Conservation (phyloP, 2,329 filamentous ascomycete genomes). For the Botrytis hyacinthi region DNA sequence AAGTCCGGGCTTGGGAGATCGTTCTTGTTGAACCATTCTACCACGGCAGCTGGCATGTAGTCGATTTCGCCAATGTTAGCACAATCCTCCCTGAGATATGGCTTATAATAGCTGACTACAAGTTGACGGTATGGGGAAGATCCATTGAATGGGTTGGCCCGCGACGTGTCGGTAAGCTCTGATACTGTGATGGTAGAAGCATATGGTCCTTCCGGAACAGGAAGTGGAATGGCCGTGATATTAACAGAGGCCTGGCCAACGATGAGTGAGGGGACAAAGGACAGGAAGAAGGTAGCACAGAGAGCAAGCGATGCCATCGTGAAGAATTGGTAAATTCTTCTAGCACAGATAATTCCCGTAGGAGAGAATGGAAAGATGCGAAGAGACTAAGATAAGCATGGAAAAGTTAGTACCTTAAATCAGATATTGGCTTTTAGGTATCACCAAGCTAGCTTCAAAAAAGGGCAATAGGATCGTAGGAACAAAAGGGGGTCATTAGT, state of each 20-base stretch:
- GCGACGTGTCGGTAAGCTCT: neutral
- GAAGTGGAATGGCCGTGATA: neutral
- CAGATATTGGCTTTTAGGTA: neutral
- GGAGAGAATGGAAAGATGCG: neutral
- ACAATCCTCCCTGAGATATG: neutral
- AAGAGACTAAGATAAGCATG: neutral
- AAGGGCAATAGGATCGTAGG: neutral
- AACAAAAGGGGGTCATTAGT: neutral
- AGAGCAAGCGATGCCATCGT: neutral
- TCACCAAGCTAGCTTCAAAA: neutral
- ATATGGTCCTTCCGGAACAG: neutral
- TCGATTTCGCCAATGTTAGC: neutral
- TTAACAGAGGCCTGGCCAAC: neutral
- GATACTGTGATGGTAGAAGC: neutral
- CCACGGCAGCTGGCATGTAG: neutral
- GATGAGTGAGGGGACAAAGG: neutral
- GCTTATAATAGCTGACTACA: neutral
- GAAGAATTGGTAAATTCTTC: neutral
- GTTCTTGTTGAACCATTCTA: neutral
- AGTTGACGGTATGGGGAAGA: neutral
- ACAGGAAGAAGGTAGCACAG: neutral
- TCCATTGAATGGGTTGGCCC: neutral
- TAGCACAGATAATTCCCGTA: neutral
- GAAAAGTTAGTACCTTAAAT: neutral
- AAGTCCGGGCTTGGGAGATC: neutral